Base-by-base conservation (phyloP, 768 basidiomycete genomes). In the Artomyces pyxidatus region DNA sequence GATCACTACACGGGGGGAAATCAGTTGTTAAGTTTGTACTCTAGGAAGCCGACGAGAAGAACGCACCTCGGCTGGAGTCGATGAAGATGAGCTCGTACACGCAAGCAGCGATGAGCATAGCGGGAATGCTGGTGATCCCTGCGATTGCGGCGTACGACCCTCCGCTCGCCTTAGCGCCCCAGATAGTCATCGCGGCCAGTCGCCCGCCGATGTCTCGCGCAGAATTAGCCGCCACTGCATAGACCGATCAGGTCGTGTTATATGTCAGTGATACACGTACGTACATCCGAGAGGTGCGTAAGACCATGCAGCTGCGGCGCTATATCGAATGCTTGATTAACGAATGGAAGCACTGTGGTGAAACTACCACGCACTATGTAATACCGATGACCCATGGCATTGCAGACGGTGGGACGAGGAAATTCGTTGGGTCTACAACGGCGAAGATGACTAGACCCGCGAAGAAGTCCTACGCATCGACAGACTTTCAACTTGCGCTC, bases 61-160 rank as follows among this genome's bases (percentile, higher is more conserved):
- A 44, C 40, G 29, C 16, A 57, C 57, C 52, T 37, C 59, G 43
- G 42, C 45, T 48, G 0, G 57, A 54, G 42, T 60, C 59, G 17
- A 37, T 41, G 41, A 60, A 45, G 30, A 60, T 12, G 25, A 58
- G 27, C 39, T 60, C 59, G 45, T 60, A 60, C 22, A 58, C 37
- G 7, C 47, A 29, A 6, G 51, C 52, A 27, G 57, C 59, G 17
- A 58, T 30, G 21, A 58, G 23, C 23, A 52, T 60, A 6, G 54
- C 54, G n/a, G 55, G 57, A 28, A 60, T 58, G 45, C 56, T 60
- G 5, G 59, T 56, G 3, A 60, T 42, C n/a, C 58, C 59, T 21
- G 59, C 55, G 35, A 60, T 60, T 21, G 59, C 59, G 23, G 59
- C 59, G 48, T 58, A 60, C 19, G 14, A 10, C 22, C 59, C 59